phyloP scores from a whole-genome alignment of 805 yeast genomes.

The Debaryomyces castellii region DNA sequence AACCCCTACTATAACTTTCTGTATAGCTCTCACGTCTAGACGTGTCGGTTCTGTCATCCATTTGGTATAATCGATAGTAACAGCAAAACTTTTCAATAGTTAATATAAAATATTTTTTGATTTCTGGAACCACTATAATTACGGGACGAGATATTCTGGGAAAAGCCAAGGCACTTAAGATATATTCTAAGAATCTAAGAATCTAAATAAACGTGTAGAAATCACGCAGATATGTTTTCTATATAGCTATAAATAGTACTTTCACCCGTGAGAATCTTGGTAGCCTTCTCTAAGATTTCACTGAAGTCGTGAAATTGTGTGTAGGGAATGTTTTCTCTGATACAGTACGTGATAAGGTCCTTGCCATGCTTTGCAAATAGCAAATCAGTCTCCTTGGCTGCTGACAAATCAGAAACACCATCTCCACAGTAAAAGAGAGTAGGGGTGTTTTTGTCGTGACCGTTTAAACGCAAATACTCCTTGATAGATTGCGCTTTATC shows the following conservation, averaged over 20 bases:
- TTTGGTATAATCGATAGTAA: no score
- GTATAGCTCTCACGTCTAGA: neutral
- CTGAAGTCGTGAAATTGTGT: constrained; percentile 74
- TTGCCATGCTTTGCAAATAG: constrained; percentile 91
- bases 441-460: constrained; percentile 44
- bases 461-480: constrained; percentile 35
- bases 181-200: no score
- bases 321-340: constrained; percentile 76
- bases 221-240: constrained; percentile 13
- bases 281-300: constrained; percentile 68
- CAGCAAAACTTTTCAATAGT: no score
- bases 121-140: neutral
- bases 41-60: no score
- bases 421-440: constrained; percentile 92
- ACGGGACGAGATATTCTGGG: neutral
- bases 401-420: constrained; percentile 93
- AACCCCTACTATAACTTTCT: neutral
- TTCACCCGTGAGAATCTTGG: constrained; percentile 18
- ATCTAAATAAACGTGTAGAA: neutral
- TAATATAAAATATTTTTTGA: no score
- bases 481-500: constrained; percentile 86
- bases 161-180: no score
- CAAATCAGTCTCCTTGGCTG: constrained; percentile 92
- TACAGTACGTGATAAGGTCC: constrained; percentile 85
- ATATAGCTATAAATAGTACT: constrained; percentile 18